These are phyloP conservation scores for Raffaelea ambrosiae DNA, from an alignment of 2,329 filamentous ascomycete species.

Conservation along the genomic window DNA sequence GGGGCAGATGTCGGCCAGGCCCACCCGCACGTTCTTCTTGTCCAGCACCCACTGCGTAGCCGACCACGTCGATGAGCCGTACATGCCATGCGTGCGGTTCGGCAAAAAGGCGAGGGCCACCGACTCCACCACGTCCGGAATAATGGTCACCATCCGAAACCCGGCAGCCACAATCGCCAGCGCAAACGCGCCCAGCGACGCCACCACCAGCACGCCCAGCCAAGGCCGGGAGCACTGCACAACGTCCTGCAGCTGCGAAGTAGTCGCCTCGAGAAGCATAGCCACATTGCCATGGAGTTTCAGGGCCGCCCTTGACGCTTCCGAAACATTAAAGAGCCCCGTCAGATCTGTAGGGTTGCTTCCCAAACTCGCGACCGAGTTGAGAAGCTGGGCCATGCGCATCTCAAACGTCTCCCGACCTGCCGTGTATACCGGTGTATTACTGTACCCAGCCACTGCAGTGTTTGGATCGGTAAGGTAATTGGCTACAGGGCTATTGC, in stretches of 20 bases:
- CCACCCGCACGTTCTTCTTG: not conserved
- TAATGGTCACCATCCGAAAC: conserved; percentile 1
- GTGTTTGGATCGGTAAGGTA: conserved; percentile 5
- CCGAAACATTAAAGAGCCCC: not conserved
- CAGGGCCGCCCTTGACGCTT: not conserved
- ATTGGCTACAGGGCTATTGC: conserved; percentile 2
- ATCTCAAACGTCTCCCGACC: not conserved
- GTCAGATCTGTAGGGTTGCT: not conserved
- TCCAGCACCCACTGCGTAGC: not conserved
- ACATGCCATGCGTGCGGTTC: conserved; percentile 2
- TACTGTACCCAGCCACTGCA: not conserved
- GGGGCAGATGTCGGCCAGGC: not conserved
- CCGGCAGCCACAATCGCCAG: conserved; percentile 1
- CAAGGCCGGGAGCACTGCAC: conserved; percentile 2
- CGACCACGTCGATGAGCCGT: not conserved
- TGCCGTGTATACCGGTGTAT: not conserved
- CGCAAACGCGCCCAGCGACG: conserved; percentile 1
- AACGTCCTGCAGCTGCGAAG: not conserved
- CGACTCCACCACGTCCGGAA: conserved; percentile 7
- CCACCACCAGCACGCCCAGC: conserved; percentile 4
- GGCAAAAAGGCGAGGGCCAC: conserved; percentile 4
- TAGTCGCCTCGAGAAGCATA: not conserved
- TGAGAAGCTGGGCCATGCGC: conserved; percentile 8
- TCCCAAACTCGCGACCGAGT: conserved; percentile 5
- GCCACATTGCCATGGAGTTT: not conserved